A percentile compares a stretch with the other conserved stretches of the same genome.
phyloP scores from a whole-genome alignment of 768 basidiomycete species.

The Agrocybe pediades region DNA sequence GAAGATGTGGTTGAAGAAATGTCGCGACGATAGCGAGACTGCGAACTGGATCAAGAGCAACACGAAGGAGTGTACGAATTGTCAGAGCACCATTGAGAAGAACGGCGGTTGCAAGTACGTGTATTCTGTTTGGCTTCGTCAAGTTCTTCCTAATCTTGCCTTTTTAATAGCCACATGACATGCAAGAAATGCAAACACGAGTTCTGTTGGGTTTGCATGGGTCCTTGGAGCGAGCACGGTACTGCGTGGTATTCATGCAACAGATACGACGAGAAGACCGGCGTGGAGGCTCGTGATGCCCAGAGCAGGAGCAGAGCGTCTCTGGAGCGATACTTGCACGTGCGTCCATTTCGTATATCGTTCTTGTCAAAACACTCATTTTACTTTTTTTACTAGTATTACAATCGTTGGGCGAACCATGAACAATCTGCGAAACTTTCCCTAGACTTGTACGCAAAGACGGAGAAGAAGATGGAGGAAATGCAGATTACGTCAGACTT shows the following conservation, averaged over 20 bases:
- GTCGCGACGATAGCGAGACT: constrained; percentile 96
- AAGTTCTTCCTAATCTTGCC: constrained; percentile 5
- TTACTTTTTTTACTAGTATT: constrained; percentile 63
- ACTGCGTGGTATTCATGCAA: constrained; percentile 99
- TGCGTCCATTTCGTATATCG: constrained; percentile 39
- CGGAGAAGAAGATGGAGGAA: constrained; percentile 99
- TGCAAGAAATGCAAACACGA: constrained; percentile 99
- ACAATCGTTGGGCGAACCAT: constrained; percentile 99
- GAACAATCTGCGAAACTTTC: constrained; percentile 99
- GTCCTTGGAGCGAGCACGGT: constrained; percentile 96
- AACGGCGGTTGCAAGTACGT: constrained; percentile 99
- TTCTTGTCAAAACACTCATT: background rate
- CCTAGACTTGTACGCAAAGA: constrained; percentile 87
- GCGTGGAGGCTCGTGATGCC: constrained; percentile 86
- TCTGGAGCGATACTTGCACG: constrained; percentile 94
- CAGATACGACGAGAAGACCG: constrained; percentile 91
- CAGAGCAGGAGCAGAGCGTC: constrained; percentile 90
- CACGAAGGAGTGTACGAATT: constrained; percentile 96
- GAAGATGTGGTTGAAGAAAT: constrained; percentile 95
- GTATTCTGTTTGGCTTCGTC: constrained; percentile 1
- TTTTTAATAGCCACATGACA: constrained; percentile 86
- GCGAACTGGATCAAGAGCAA: constrained; percentile 99
- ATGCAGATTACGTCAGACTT: constrained; percentile 92
- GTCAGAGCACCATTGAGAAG: constrained; percentile 99
- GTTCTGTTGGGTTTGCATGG: constrained; percentile 99